Conservation (phyloP, 768 basidiomycete species). For the Zangia roseola region DNA sequence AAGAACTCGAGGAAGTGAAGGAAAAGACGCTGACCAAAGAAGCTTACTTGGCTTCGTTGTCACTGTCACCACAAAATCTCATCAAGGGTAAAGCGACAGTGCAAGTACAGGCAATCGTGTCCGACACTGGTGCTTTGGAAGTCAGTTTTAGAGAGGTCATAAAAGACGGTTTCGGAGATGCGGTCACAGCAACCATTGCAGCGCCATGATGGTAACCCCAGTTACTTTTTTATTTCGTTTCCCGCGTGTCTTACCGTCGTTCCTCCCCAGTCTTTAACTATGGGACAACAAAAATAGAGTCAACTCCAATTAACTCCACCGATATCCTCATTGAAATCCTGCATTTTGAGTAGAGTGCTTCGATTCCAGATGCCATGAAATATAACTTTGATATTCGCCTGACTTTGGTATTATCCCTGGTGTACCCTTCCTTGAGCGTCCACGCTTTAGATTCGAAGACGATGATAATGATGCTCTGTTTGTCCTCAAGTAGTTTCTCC, state of each 20-base stretch:
- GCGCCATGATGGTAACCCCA: slow-evolving; percentile 20
- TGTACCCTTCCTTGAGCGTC: too few species aligned
- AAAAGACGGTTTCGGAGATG: slow-evolving; percentile 33
- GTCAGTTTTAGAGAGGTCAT: slow-evolving; percentile 40
- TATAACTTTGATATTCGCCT: background rate
- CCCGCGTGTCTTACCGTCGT: background rate
- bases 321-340: slow-evolving; percentile 65
- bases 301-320: slow-evolving; percentile 37
- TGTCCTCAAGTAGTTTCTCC: too few species aligned
- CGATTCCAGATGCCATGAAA: slow-evolving; percentile 3
- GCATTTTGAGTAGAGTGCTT: slow-evolving; percentile 14
- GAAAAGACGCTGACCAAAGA: slow-evolving; percentile 60
- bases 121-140: slow-evolving; percentile 34
- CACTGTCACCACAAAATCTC: slow-evolving; percentile 36
- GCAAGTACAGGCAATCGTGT: slow-evolving; percentile 42
- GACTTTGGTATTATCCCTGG: too few species aligned
- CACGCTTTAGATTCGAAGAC: too few species aligned
- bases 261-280: slow-evolving; percentile 1
- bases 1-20: slow-evolving; percentile 64
- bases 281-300: slow-evolving; percentile 6
- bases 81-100: slow-evolving; percentile 51
- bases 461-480: too few species aligned
- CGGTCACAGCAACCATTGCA: slow-evolving; percentile 28
- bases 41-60: slow-evolving; percentile 40
- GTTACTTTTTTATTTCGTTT: background rate